These are phyloP conservation scores for Aspergillus tanneri DNA, from an alignment of 2,329 filamentous ascomycete species.

Conservation along the genomic window DNA sequence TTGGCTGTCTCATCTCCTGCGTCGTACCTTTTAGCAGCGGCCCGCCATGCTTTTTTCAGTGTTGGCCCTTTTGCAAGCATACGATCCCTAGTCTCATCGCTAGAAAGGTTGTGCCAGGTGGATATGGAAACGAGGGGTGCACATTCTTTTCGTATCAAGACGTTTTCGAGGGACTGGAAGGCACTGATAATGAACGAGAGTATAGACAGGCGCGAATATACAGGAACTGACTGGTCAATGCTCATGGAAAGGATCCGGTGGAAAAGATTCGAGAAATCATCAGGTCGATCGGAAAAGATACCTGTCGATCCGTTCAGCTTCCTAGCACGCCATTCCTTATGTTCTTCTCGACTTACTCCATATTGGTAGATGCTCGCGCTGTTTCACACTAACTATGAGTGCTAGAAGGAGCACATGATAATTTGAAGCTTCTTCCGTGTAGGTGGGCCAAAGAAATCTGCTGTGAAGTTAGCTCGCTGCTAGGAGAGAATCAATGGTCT, in stretches of 20 bases:
- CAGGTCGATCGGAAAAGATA: constrained; percentile 71
- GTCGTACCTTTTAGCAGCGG: constrained; percentile 80
- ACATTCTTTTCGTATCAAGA: constrained; percentile 90
- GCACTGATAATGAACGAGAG: constrained; percentile 85
- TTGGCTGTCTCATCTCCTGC: constrained; percentile 77
- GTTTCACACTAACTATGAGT: constrained; percentile 82
- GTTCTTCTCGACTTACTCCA: constrained; percentile 63
- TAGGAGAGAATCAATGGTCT: not conserved
- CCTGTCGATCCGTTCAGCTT: constrained; percentile 49
- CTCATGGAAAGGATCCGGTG: constrained; percentile 85
- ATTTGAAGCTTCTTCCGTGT: constrained; percentile 83
- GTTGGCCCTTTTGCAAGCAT: constrained; percentile 71
- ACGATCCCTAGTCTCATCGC: constrained; percentile 69
- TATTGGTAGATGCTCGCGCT: constrained; percentile 78
- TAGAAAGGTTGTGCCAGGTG: constrained; percentile 90
- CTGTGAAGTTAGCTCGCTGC: constrained; percentile 21
- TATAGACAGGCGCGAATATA: constrained; percentile 73
- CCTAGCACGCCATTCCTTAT: not conserved
- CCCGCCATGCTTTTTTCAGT: constrained; percentile 86
- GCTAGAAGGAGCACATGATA: constrained; percentile 86
- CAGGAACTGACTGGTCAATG: constrained; percentile 66
- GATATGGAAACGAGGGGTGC: constrained; percentile 91
- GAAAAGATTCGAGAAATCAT: constrained; percentile 86
- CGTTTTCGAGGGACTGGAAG: constrained; percentile 89
- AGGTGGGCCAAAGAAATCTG: constrained; percentile 93